These are phyloP conservation scores for Lachnellula occidentalis DNA, from an alignment of 2,329 filamentous ascomycete genomes.

Conservation along the genomic window DNA sequence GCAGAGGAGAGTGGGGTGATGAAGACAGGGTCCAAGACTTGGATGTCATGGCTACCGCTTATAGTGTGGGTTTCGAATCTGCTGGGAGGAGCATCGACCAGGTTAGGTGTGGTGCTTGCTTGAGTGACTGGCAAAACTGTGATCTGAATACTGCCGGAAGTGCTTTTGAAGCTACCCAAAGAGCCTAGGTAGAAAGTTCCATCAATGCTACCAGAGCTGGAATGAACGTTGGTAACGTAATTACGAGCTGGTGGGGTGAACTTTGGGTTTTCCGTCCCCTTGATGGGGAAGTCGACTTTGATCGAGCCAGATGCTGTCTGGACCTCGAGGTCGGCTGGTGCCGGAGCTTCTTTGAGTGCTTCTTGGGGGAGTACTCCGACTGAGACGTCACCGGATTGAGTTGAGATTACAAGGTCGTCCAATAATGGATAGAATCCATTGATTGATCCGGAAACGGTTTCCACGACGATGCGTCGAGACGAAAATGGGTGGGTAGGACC, in stretches of 20 bases:
- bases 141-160: constrained; percentile 19
- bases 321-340: constrained; percentile 23
- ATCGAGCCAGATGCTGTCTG: constrained; percentile 23
- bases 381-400: constrained; percentile 23
- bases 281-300: constrained; percentile 18
- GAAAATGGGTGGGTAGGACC: constrained; percentile 11
- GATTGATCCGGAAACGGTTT: constrained; percentile 27
- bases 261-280: constrained; percentile 1
- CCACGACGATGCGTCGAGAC: constrained; percentile 23
- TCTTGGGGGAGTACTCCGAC: constrained; percentile 19
- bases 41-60: constrained; percentile 19
- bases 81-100: constrained; percentile 3
- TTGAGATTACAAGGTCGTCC: constrained; percentile 21
- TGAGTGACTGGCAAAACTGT: constrained; percentile 22
- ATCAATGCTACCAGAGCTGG: constrained; percentile 20
- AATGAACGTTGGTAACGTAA: constrained; percentile 25
- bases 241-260: constrained; percentile 24
- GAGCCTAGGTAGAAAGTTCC: constrained; percentile 27
- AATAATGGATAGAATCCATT: constrained; percentile 26
- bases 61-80: constrained; percentile 23
- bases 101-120: background rate
- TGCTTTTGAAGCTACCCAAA: constrained; percentile 16
- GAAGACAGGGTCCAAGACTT: constrained; percentile 24
- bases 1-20: constrained; percentile 13
- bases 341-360: constrained; percentile 16